Conservation (phyloP, 208 protist species). For the Leishmania tropica region DNA sequence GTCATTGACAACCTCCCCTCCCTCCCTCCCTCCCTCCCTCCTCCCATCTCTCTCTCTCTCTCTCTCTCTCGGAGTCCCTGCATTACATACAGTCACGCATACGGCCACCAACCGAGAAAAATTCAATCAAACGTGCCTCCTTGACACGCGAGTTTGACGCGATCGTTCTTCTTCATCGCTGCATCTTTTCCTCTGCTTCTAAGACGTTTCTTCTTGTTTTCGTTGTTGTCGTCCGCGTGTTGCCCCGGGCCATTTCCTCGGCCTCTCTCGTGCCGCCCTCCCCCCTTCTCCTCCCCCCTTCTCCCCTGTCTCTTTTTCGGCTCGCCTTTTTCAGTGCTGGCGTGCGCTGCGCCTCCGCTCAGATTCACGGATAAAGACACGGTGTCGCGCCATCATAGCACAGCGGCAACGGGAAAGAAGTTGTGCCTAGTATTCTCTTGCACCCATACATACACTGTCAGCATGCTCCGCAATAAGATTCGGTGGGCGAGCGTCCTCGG, state of each 20-base stretch:
- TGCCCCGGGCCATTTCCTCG: background rate
- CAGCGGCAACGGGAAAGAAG: background rate
- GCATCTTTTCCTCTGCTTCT: background rate
- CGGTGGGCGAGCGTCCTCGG: background rate
- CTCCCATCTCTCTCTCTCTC: too few relatives aligned
- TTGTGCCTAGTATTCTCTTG: background rate
- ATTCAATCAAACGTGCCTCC: too few relatives aligned
- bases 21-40: too few relatives aligned
- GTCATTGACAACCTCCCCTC: background rate
- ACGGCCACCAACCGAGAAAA: background rate
- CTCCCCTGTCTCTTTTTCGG: background rate
- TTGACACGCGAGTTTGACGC: background rate
- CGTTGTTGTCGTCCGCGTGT: background rate
- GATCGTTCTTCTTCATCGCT: too few relatives aligned
- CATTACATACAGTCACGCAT: background rate
- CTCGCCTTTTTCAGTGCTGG: background rate
- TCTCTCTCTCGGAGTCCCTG: too few relatives aligned
- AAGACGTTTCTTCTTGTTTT: background rate
- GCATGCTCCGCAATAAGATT: constrained; percentile 4
- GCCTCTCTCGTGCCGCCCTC: background rate
- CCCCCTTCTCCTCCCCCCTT: too few relatives aligned
- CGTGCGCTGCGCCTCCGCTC: background rate
- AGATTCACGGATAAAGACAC: background rate
- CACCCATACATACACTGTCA: background rate
- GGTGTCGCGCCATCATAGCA: background rate